These are phyloP conservation scores for Backusella macrospora DNA, from an alignment of 192 early-diverging fungal species.

Conservation along the genomic window DNA sequence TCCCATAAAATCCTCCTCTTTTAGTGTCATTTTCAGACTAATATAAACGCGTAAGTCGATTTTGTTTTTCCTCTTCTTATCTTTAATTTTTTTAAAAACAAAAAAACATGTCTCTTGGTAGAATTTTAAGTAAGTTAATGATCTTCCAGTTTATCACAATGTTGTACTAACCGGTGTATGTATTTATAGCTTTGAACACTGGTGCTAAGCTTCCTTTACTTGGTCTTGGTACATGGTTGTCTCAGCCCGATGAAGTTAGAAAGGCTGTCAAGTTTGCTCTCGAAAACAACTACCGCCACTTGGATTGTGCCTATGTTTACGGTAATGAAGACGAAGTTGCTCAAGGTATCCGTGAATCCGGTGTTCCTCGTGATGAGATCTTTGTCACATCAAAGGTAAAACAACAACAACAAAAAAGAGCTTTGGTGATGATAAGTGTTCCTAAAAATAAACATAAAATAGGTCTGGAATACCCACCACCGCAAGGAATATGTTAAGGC, in stretches of 20 bases:
- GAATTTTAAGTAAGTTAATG: conserved; percentile 31
- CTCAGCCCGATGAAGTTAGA: conserved; percentile 53
- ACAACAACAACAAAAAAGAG: background rate
- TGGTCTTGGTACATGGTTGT: conserved; percentile 69
- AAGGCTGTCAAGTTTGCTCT: conserved; percentile 68
- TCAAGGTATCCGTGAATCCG: conserved; percentile 59
- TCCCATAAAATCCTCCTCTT: background rate
- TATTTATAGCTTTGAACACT: conserved; percentile 52
- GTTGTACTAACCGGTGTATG: background rate
- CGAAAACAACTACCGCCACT: conserved; percentile 69
- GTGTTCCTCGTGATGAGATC: conserved; percentile 69
- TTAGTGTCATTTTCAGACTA: conserved; percentile 13
- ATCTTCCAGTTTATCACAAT: background rate
- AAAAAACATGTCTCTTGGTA: conserved; percentile 39
- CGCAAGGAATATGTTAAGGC: conserved; percentile 63
- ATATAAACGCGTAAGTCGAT: conserved; percentile 7
- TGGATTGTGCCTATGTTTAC: conserved; percentile 70
- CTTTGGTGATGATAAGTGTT: conserved; percentile 18
- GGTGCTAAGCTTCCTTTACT: conserved; percentile 66
- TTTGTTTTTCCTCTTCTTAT: background rate
- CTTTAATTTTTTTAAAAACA: conserved; percentile 11
- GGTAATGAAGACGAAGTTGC: conserved; percentile 82
- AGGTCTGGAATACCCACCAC: conserved; percentile 71
- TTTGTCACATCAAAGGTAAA: conserved; percentile 73
- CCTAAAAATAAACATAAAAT: conserved; percentile 25